Evolutionary conservation across 805 yeast genomes (phyloP).

Genomic region (Pichia nanzhaoensis): DNA sequence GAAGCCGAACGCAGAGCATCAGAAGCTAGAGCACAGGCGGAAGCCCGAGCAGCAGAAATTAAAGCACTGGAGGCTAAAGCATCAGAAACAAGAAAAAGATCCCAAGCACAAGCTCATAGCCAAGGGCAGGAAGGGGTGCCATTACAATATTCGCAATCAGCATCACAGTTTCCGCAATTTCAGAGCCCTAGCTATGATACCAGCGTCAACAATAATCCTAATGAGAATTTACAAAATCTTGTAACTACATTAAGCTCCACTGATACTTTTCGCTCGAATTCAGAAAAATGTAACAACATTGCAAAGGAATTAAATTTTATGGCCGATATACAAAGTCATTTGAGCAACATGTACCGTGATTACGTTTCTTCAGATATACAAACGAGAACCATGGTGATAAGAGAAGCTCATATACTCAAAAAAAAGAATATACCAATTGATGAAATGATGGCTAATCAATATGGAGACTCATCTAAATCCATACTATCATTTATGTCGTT

Average conservation of each 20-base stretch:
- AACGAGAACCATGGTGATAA: constrained; percentile 1
- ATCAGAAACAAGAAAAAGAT: too few species aligned
- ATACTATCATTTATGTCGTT: background rate
- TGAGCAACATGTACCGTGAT: background rate
- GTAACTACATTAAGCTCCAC: too few species aligned
- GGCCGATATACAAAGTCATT: background rate
- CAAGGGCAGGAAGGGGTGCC: background rate
- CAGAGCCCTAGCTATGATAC: too few species aligned
- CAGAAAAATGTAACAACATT: too few species aligned
- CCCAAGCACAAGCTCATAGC: background rate
- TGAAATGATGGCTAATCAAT: constrained; percentile 1
- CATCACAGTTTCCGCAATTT: too few species aligned
- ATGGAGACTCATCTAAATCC: constrained; percentile 2
- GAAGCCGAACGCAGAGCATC: background rate
- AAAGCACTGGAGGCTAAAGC: too few species aligned
- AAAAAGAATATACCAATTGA: background rate
- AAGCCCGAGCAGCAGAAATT: too few species aligned
- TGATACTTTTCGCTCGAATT: too few species aligned
- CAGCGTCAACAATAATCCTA: too few species aligned
- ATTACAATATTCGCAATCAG: too few species aligned
- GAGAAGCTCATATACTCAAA: background rate
- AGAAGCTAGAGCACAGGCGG: background rate
- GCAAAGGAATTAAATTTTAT: background rate
- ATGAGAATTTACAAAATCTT: too few species aligned
- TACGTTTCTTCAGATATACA: background rate